A percentile compares a stretch with the other conserved stretches of the same genome.
phyloP scores from a whole-genome alignment of 768 basidiomycete genomes.

The Auricularia auricula-judae region DNA sequence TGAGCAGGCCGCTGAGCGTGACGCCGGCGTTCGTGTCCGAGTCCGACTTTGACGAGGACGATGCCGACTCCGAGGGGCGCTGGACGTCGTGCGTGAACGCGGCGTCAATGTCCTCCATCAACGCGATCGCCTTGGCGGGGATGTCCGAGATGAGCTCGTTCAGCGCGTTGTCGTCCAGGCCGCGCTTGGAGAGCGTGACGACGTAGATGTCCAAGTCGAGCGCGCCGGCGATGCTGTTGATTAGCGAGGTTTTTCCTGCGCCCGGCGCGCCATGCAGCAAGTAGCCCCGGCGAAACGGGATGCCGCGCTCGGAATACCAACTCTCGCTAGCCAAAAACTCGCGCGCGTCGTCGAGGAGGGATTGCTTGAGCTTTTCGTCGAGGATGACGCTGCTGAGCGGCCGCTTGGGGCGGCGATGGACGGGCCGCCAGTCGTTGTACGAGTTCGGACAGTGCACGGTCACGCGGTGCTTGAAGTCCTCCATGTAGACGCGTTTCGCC shows the following conservation, averaged over 20 bases:
- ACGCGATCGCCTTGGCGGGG: constrained; percentile 60
- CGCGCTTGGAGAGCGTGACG: constrained; percentile 49
- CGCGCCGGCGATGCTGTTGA: constrained; percentile 69
- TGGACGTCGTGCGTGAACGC: constrained; percentile 43
- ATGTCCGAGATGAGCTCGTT: constrained; percentile 47
- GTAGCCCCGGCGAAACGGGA: constrained; percentile 74
- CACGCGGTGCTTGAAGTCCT: constrained; percentile 41
- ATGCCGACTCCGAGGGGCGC: constrained; percentile 16
- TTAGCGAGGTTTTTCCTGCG: constrained; percentile 69
- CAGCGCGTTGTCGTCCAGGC: constrained; percentile 52
- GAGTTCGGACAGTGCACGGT: constrained; percentile 40
- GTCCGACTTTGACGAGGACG: not conserved
- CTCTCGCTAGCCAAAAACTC: constrained; percentile 58
- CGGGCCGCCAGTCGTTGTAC: constrained; percentile 35
- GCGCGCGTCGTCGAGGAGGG: constrained; percentile 53
- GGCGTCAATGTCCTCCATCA: constrained; percentile 82
- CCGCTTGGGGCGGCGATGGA: constrained; percentile 48
- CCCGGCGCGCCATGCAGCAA: constrained; percentile 29
- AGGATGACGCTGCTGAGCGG: constrained; percentile 44
- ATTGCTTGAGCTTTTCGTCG: constrained; percentile 42
- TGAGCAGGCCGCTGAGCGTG: constrained; percentile 51
- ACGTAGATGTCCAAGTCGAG: constrained; percentile 65
- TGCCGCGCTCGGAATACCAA: constrained; percentile 70
- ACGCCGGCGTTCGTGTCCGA: not conserved
- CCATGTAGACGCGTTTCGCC: constrained; percentile 39